Evolutionary conservation across 2,329 filamentous ascomycete species (phyloP).

Genomic region (Penicillium vulpinum): DNA sequence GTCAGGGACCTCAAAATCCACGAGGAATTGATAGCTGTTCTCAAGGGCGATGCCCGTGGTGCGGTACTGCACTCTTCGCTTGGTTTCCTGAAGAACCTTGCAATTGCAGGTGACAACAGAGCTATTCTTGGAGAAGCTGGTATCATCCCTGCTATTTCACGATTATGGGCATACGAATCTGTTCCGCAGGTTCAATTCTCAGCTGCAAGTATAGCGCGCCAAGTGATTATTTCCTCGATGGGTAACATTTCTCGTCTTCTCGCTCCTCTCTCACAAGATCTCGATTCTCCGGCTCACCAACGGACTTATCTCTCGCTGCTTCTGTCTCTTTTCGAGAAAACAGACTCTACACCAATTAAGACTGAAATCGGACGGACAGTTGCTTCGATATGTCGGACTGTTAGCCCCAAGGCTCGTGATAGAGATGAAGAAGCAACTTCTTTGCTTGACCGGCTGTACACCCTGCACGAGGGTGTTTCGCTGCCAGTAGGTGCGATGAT

Average conservation of each 20-base stretch:
- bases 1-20: constrained; percentile 43
- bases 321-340: constrained; percentile 43
- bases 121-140: constrained; percentile 40
- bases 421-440: constrained; percentile 20
- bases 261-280: constrained; percentile 29
- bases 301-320: constrained; percentile 45
- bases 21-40: constrained; percentile 40
- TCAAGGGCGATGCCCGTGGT: constrained; percentile 41
- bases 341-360: constrained; percentile 47
- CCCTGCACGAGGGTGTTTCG: constrained; percentile 37
- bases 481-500: constrained; percentile 47
- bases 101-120: constrained; percentile 46
- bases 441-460: constrained; percentile 38
- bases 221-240: constrained; percentile 39
- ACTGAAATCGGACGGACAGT: constrained; percentile 50
- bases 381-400: constrained; percentile 46
- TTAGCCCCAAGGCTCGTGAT: constrained; percentile 32
- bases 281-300: constrained; percentile 29
- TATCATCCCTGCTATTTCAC: constrained; percentile 41
- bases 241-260: constrained; percentile 42
- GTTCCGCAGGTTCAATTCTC: constrained; percentile 48
- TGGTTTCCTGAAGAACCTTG: constrained; percentile 51
- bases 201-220: constrained; percentile 44
- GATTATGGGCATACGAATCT: constrained; percentile 43
- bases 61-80: constrained; percentile 47